A percentile compares a stretch with the other conserved stretches of the same genome.
These are phyloP conservation scores for Cyamopsis tetragonoloba DNA, from an alignment of 306 rosid species.

Conservation along the genomic window DNA sequence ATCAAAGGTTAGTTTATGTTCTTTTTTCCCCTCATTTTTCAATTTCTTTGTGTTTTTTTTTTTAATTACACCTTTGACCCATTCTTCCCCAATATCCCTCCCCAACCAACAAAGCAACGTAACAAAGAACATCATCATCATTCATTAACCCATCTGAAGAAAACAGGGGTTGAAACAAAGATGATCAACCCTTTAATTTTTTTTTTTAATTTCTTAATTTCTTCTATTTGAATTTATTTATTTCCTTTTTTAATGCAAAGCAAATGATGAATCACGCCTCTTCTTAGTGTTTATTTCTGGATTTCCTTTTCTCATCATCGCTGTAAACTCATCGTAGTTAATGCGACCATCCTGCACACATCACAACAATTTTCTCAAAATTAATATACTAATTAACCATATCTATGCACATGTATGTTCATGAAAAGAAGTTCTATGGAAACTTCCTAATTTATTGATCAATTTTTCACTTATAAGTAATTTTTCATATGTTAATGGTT, in stretches of 20 bases:
- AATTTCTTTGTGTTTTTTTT: not conserved
- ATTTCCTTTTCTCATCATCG: constrained; percentile 95
- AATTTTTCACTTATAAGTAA: no score
- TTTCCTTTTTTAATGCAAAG: no score
- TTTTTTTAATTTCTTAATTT: no score
- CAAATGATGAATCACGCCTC: constrained; percentile 49
- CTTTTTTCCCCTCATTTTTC: not conserved
- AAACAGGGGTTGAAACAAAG: not conserved
- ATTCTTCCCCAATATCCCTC: not conserved
- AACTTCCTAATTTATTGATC: no score
- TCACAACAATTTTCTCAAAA: not conserved
- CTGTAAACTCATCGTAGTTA: constrained; percentile 87
- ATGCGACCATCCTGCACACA: constrained; percentile 73
- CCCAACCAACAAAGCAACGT: constrained; percentile 10
- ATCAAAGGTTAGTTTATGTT: constrained; percentile 13
- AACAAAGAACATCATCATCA: not conserved
- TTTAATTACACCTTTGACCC: constrained; percentile 9
- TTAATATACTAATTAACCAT: not conserved
- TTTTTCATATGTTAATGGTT: no score
- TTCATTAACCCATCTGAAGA: not conserved
- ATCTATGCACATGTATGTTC: no score
- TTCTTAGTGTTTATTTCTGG: constrained; percentile 69
- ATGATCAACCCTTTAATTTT: not conserved
- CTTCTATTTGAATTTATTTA: no score
- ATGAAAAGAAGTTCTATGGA: no score